Evolutionary conservation across 2,329 filamentous ascomycete species (phyloP), one percentile per base, ranked within the genome.

Genomic region (Capronia coronata): DNA sequence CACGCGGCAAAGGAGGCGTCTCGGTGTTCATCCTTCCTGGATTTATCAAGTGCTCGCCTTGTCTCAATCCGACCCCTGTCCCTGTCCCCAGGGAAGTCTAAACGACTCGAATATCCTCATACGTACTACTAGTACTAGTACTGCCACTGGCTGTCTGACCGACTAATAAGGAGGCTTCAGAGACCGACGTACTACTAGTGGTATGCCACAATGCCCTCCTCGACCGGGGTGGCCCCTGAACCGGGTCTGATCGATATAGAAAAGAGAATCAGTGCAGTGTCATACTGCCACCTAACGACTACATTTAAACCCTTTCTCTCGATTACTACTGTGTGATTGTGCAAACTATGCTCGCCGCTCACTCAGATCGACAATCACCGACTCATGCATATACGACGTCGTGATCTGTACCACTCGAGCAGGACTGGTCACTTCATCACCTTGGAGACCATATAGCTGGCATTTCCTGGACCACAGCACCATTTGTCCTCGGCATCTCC

Each of bases 341-440:
- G 29, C 29, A n/a, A 7, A 10, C 29, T 32, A 32, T 32, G 7
- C 3, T 32, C 29, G 13, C 7, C n/a, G 11, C 23, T n/a, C 29
- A 9, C 11, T 32, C 11, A 3, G 6, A 32, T 32, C 29, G 11
- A 32, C 5, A 45, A 41, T 41, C 49, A 51, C 49, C 35, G 21
- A 19, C 22, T 48, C 43, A 46, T 47, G 44, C 39, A 47, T 30
- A 51, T 43, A 48, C 49, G 47, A 43, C 38, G 48, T 37, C 32
- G 37, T 48, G 43, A 42, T 25, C 43, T 46, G 48, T 51, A 35
- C 37, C 35, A 51, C 42, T 35, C 14, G 29, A 42, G 48, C 46
- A 41, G 9, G 37, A 19, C 48, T 46, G n/a, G 43, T 51, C 43
- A 46, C 46, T 40, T 43, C 29, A 46, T 51, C 48, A 35, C 34